phyloP scores from a whole-genome alignment of 2,329 filamentous ascomycete species.

The Fusarium tjaetaba region DNA sequence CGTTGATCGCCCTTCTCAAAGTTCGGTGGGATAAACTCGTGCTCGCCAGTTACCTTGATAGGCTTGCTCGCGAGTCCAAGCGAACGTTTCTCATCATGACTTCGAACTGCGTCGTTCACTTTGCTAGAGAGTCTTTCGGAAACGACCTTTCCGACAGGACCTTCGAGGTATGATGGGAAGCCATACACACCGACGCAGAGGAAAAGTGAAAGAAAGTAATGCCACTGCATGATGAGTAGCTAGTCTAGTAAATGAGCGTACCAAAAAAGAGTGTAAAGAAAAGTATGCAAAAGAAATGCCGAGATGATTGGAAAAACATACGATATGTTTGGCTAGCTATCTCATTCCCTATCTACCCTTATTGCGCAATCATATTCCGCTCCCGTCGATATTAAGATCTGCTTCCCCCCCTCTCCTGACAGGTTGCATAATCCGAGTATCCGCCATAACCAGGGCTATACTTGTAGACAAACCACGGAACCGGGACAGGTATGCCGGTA shows the following conservation, averaged over 20 bases:
- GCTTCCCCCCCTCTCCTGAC: not conserved
- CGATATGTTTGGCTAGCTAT: not conserved
- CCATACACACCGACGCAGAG: not conserved
- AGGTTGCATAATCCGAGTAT: not conserved
- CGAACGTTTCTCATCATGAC: not conserved
- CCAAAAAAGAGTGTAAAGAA: not conserved
- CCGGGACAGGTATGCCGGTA: not conserved
- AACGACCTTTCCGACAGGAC: not conserved
- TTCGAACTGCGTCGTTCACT: not conserved
- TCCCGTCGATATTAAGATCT: constrained; percentile 3
- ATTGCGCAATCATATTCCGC: not conserved
- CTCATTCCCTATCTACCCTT: not conserved
- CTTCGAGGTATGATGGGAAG: constrained; percentile 3
- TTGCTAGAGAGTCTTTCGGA: not conserved
- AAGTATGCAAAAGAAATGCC: not conserved
- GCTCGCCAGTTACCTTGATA: constrained; percentile 18
- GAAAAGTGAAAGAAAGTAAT: not conserved
- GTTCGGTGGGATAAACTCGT: constrained; percentile 43
- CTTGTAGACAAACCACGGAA: not conserved
- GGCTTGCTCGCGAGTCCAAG: not conserved
- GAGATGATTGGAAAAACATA: constrained; percentile 9
- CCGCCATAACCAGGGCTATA: not conserved
- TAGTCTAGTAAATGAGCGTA: not conserved
- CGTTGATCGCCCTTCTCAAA: constrained; percentile 41
- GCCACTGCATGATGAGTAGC: constrained; percentile 12